phyloP scores from a whole-genome alignment of 768 basidiomycete genomes.

The Calocybe indica region DNA sequence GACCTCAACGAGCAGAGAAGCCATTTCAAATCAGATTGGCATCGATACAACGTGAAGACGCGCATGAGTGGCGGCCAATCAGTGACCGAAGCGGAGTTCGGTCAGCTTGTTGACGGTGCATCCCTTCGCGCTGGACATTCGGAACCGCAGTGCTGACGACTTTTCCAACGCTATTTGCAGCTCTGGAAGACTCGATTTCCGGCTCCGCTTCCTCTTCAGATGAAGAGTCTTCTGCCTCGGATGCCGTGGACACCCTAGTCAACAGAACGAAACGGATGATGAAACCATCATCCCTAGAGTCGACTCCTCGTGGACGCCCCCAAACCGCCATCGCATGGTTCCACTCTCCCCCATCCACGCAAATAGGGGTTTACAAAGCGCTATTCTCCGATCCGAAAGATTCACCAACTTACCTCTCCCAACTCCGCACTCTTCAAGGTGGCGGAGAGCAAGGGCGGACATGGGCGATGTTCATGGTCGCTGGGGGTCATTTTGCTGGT shows the following conservation, averaged over 20 bases:
- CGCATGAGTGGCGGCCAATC: constrained; percentile 57
- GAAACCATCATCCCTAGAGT: constrained; percentile 42
- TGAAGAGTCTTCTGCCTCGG: constrained; percentile 50
- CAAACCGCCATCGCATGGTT: constrained; percentile 85
- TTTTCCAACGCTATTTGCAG: constrained; percentile 26
- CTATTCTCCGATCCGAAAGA: constrained; percentile 53
- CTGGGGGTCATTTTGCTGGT: constrained; percentile 97
- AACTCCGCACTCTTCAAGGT: constrained; percentile 61
- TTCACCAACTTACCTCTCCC: constrained; percentile 45
- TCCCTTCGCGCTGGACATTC: not conserved
- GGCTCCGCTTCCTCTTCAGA: constrained; percentile 79
- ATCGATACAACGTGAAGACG: constrained; percentile 93
- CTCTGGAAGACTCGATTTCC: constrained; percentile 82
- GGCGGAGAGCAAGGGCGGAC: constrained; percentile 51
- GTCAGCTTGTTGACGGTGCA: constrained; percentile 77
- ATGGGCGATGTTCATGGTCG: constrained; percentile 96
- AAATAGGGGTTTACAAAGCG: constrained; percentile 82
- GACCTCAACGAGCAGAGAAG: constrained; percentile 77
- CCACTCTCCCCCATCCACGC: constrained; percentile 79
- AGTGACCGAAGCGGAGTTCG: constrained; percentile 68
- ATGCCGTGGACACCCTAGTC: constrained; percentile 64
- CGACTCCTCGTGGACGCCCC: constrained; percentile 21
- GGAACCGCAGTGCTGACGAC: not conserved
- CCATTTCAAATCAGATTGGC: constrained; percentile 96
- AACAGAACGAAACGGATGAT: constrained; percentile 46